These are phyloP conservation scores for Neonectria hederae DNA, from an alignment of 2,329 filamentous ascomycete genomes.

Conservation along the genomic window DNA sequence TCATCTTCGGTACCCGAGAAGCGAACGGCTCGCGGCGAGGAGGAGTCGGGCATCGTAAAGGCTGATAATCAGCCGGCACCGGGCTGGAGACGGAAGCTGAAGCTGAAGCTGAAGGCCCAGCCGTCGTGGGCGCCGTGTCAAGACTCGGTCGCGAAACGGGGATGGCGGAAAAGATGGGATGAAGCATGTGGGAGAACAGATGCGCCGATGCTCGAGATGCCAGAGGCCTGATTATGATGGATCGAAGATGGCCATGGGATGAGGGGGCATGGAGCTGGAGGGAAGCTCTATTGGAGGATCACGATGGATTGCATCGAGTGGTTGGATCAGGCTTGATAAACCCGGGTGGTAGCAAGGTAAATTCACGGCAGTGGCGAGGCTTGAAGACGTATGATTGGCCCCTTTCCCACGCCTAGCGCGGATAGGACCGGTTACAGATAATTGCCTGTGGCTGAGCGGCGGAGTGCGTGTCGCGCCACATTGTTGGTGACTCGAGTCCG, in stretches of 20 bases:
- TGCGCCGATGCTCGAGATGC: conserved; percentile 28
- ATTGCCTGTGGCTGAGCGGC: conserved; percentile 13
- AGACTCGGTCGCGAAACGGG: conserved; percentile 24
- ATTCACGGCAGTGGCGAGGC: conserved; percentile 31
- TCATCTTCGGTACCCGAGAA: conserved; percentile 63
- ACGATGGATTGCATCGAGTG: conserved; percentile 42
- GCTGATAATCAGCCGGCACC: conserved; percentile 30
- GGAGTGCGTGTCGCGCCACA: not conserved
- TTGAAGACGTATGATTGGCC: conserved; percentile 27
- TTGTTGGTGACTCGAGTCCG: not conserved
- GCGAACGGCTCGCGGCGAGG: conserved; percentile 65
- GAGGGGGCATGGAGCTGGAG: conserved; percentile 32
- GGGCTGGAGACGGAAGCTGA: conserved; percentile 29
- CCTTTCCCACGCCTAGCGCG: conserved; percentile 22
- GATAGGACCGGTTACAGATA: conserved; percentile 13
- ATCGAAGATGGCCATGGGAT: conserved; percentile 39
- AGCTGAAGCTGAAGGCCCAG: conserved; percentile 33
- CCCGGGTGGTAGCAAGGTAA: conserved; percentile 28
- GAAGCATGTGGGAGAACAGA: conserved; percentile 21
- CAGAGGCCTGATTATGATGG: conserved; percentile 31
- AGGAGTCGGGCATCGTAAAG: conserved; percentile 54
- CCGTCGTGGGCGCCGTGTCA: conserved; percentile 28
- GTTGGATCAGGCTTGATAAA: conserved; percentile 32
- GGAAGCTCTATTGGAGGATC: conserved; percentile 40
- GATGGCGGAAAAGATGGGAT: conserved; percentile 11